Percentiles rank a stretch among this genome's conserved stretches.
Evolutionary conservation across 495 filamentous ascomycete genomes (phyloP).

Genomic region (Tuber aestivum): DNA sequence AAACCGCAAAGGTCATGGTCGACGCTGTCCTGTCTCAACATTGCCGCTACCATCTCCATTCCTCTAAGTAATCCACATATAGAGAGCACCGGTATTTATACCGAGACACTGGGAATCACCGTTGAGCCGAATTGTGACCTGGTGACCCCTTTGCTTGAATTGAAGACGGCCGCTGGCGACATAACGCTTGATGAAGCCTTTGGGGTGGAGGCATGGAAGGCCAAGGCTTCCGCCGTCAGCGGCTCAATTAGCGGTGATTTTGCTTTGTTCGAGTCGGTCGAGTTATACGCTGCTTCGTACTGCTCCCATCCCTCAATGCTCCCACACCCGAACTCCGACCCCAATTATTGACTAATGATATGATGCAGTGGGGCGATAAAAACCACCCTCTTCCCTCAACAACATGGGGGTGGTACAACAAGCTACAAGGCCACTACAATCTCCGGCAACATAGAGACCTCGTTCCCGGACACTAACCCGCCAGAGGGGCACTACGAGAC

Average conservation of each 20-base stretch:
- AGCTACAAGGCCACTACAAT: slow-evolving; percentile 12
- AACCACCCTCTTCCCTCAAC: slow-evolving; percentile 10
- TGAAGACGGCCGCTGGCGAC: slow-evolving; percentile 9
- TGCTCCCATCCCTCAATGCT: neutral
- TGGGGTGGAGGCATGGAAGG: slow-evolving; percentile 12
- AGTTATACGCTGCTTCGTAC: slow-evolving; percentile 19
- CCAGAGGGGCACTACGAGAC: slow-evolving; percentile 14
- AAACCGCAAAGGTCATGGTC: neutral
- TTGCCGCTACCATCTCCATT: slow-evolving; percentile 19
- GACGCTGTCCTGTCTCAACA: neutral
- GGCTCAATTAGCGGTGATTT: slow-evolving; percentile 26
- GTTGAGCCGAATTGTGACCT: slow-evolving; percentile 15
- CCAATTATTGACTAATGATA: slow-evolving; percentile 8
- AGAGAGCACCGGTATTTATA: neutral
- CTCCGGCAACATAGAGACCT: slow-evolving; percentile 14
- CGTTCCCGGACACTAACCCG: neutral
- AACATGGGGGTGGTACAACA: neutral
- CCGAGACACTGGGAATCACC: slow-evolving; percentile 13
- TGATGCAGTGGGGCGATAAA: slow-evolving; percentile 17
- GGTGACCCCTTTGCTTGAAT: neutral
- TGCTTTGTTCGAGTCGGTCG: slow-evolving; percentile 12
- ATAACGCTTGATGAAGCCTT: slow-evolving; percentile 5
- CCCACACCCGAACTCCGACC: neutral
- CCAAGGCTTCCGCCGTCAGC: neutral
- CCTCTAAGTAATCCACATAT: slow-evolving; percentile 14